These are phyloP conservation scores for Metschnikowia bowlesiae DNA, from an alignment of 805 yeast species.

Conservation along the genomic window DNA sequence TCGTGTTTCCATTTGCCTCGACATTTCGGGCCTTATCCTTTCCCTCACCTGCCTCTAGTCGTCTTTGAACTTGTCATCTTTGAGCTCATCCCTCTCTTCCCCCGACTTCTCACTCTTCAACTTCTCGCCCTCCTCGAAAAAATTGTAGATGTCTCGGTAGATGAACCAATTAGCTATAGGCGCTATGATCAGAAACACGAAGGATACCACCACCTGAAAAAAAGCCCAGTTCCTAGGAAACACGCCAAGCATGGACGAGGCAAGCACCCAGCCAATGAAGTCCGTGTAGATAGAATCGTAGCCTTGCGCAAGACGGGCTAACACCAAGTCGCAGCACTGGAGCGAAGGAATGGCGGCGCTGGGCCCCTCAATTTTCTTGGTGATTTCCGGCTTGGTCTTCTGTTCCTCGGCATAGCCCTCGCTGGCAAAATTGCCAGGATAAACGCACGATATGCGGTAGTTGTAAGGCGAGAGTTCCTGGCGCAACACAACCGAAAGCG, in stretches of 20 bases:
- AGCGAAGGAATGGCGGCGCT: conserved; percentile 65
- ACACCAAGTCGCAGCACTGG: conserved; percentile 58
- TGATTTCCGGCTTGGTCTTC: conserved; percentile 78
- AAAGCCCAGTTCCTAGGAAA: conserved; percentile 61
- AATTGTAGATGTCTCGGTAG: conserved; percentile 47
- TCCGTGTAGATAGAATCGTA: conserved; percentile 77
- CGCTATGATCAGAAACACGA: conserved; percentile 40
- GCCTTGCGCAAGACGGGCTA: conserved; percentile 57
- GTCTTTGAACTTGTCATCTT: neutral
- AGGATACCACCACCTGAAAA: conserved; percentile 36
- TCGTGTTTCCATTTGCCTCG: too few species aligned
- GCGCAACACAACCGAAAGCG: conserved; percentile 71
- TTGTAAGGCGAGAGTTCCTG: conserved; percentile 73
- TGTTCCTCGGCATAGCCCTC: conserved; percentile 87
- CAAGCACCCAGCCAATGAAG: conserved; percentile 75
- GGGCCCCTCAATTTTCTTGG: conserved; percentile 80
- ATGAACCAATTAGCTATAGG: conserved; percentile 51
- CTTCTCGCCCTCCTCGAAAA: conserved; percentile 26
- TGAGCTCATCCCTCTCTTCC: neutral
- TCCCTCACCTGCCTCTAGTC: too few species aligned
- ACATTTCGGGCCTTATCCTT: too few species aligned
- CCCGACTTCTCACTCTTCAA: neutral
- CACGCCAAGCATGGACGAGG: conserved; percentile 61
- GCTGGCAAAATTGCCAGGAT: conserved; percentile 85
- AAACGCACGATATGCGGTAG: conserved; percentile 66